phyloP scores from a whole-genome alignment of 2,329 filamentous ascomycete species.

The Corynespora cassiicola region DNA sequence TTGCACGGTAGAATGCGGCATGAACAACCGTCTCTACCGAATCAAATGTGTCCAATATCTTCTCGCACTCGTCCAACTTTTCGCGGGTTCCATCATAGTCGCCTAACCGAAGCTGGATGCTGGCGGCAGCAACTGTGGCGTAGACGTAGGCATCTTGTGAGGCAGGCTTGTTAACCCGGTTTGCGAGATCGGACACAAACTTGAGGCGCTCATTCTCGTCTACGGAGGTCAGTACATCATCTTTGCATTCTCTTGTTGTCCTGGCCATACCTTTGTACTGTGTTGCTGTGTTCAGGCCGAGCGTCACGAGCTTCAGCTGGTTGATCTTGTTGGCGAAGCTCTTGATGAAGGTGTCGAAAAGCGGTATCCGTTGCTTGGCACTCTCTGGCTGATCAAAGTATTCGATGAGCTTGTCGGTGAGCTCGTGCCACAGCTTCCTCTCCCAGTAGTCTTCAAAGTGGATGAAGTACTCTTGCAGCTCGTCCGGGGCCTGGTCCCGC shows the following conservation, averaged over 20 bases:
- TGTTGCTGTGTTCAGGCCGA: constrained; percentile 85
- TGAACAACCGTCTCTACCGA: constrained; percentile 95
- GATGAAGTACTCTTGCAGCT: constrained; percentile 86
- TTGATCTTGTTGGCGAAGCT: constrained; percentile 99
- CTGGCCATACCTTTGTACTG: constrained; percentile 75
- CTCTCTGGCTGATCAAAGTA: constrained; percentile 88
- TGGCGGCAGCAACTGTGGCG: constrained; percentile 87
- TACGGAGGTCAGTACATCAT: constrained; percentile 54
- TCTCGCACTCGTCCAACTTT: constrained; percentile 86
- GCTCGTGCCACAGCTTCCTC: constrained; percentile 98
- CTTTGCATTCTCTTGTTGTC: neutral
- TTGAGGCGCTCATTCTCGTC: constrained; percentile 85
- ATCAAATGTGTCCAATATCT: constrained; percentile 89
- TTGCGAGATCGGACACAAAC: constrained; percentile 83
- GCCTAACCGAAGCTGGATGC: constrained; percentile 80
- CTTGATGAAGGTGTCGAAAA: constrained; percentile 94
- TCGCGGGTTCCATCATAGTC: constrained; percentile 84
- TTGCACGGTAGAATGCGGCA: constrained; percentile 94
- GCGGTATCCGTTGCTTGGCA: constrained; percentile 80
- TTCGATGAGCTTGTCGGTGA: constrained; percentile 84
- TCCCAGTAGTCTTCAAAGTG: constrained; percentile 98
- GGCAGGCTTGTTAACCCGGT: constrained; percentile 88
- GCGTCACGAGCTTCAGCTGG: constrained; percentile 92
- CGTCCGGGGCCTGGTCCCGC: constrained; percentile 84
- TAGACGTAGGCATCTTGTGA: constrained; percentile 97